Evolutionary conservation across 2,329 filamentous ascomycete species (phyloP).

Genomic region (Calonectria honghensis): DNA sequence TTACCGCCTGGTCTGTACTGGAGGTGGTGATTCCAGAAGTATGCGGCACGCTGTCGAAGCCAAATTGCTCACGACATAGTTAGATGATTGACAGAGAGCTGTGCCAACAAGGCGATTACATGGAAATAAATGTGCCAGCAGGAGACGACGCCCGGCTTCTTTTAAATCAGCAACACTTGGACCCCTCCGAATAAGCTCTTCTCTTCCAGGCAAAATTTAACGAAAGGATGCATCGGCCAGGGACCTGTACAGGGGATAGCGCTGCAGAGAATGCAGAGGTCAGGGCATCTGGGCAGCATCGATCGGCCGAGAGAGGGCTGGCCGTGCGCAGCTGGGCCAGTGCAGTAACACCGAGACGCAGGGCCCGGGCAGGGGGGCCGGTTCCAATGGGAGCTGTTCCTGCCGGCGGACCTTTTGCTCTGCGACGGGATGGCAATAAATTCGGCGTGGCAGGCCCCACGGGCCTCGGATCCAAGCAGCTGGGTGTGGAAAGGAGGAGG

Average conservation of each 20-base stretch:
- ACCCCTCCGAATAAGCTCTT: slow-evolving; percentile 15
- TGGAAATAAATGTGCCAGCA: not conserved
- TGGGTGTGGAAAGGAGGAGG: slow-evolving; percentile 4
- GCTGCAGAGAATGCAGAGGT: slow-evolving; percentile 12
- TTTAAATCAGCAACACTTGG: slow-evolving; percentile 14
- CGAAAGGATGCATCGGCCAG: slow-evolving; percentile 24
- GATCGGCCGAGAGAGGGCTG: slow-evolving; percentile 25
- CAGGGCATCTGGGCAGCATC: slow-evolving; percentile 18
- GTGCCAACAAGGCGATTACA: not conserved
- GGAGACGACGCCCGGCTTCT: not conserved
- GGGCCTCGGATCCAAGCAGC: slow-evolving; percentile 17
- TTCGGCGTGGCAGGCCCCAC: slow-evolving; percentile 2
- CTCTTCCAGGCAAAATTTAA: slow-evolving; percentile 27
- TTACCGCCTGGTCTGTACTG: not conserved
- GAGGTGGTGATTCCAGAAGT: not conserved
- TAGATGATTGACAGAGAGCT: not conserved
- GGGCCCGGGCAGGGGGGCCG: not conserved
- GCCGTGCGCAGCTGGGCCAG: slow-evolving; percentile 12
- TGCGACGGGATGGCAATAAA: not conserved
- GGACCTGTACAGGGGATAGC: slow-evolving; percentile 20
- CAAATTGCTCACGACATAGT: slow-evolving; percentile 19
- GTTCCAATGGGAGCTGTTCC: not conserved
- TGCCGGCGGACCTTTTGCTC: not conserved
- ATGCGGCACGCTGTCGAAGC: not conserved
- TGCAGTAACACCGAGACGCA: slow-evolving; percentile 15